Percentiles rank a stretch among this genome's conserved stretches.
Evolutionary conservation across 495 filamentous ascomycete genomes (phyloP).

Genomic region (Penicillium maclennaniae): DNA sequence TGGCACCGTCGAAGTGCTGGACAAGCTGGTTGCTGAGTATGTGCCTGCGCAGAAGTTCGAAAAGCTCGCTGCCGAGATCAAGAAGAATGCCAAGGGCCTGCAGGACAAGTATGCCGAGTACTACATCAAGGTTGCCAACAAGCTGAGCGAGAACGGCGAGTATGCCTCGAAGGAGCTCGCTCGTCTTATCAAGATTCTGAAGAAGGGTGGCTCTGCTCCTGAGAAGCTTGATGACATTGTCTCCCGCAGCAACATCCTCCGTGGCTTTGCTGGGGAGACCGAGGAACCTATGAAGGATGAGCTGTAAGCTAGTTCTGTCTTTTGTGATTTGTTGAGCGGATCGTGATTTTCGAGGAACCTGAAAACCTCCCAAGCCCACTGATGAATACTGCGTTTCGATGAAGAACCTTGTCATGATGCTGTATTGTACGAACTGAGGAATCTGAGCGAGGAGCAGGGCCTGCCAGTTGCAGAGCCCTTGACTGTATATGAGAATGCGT

Average conservation of each 20-base stretch:
- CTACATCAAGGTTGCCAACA: constrained; percentile 86
- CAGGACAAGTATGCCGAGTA: constrained; percentile 87
- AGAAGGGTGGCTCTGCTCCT: constrained; percentile 79
- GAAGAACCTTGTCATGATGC: constrained; percentile 8
- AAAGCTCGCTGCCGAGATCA: constrained; percentile 60
- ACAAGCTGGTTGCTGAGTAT: constrained; percentile 68
- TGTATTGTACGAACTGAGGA: constrained; percentile 19
- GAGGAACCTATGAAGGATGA: constrained; percentile 52
- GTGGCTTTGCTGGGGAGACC: constrained; percentile 59
- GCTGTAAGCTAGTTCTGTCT: constrained; percentile 47
- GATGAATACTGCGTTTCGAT: constrained; percentile 3
- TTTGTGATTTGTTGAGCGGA: constrained; percentile 3
- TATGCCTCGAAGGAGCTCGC: constrained; percentile 85
- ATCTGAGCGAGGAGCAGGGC: not conserved
- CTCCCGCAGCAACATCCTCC: constrained; percentile 82
- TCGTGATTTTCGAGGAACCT: constrained; percentile 2
- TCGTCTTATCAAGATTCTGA: constrained; percentile 72
- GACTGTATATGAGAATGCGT: constrained; percentile 5
- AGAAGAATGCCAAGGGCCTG: constrained; percentile 62
- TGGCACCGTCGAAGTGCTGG: constrained; percentile 75
- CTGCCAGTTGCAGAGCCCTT: not conserved
- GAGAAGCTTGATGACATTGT: constrained; percentile 88
- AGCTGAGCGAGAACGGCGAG: constrained; percentile 68
- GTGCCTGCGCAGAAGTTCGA: constrained; percentile 49
- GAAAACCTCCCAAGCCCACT: not conserved